Base-by-base conservation (phyloP, 1,284 basidiomycete genomes). In the Naganishia liquefaciens region DNA sequence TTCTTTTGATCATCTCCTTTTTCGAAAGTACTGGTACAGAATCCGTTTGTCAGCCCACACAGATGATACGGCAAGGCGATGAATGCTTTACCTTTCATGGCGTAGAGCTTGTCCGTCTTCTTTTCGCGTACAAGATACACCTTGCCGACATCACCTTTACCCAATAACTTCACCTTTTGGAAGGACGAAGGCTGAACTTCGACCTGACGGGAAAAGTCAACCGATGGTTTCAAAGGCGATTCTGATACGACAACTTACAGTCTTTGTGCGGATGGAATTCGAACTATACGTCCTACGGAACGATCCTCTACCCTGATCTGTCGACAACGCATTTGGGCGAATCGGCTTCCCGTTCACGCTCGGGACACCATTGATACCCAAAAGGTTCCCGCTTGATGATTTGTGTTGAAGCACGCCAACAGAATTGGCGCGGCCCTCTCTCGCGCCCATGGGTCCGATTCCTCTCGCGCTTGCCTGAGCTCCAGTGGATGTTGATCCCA, bases 1-100 rank as follows among this genome's bases (percentile, higher is more conserved):
- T 94, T 72, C 93, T 87, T 81, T 94, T 91, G 79, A 97, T 93
- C 93, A 97, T 96, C 82, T 97, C 93, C 82, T 89, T 91, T 82
- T 97, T 97, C 58, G 91, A 94, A 52, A 97, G 82, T 21, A 97
- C 93, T 93, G 79, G 19, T 40, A 9, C 15, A 51, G 4, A 19
- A 30, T 15, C 11, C 4, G 15, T 17, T n/a, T 25, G 10, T 25
- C 11, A 23, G 17, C 21, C 49, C 23, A 15, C 23, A 15, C 11
- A 47, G 17, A 17, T 25, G 37, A 37, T 47, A 27, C 42, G 55
- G 21, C 23, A 7, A 27, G n/a, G n/a, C n/a, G n/a, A 44, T 25
- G 11, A 10, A 23, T 17, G 13, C 46, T 19, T n/a, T 81, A 90
- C 91, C 91, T 85, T 96, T 97, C 93, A 96, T 96, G 62, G 93